These are phyloP conservation scores for Arabidopsis suecica DNA, from an alignment of 345 rosid genomes.

Conservation along the genomic window DNA sequence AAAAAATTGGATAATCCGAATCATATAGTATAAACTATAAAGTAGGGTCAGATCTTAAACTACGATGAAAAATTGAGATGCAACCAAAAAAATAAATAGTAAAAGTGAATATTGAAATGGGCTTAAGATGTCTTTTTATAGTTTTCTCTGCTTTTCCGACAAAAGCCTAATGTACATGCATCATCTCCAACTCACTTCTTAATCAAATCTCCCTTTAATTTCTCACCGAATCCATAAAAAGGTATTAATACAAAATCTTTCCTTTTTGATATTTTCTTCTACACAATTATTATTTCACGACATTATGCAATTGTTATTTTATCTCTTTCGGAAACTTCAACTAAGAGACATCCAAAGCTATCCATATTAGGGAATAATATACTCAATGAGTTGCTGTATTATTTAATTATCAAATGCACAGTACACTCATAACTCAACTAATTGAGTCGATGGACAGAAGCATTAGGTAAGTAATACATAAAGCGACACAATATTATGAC, in stretches of 20 bases:
- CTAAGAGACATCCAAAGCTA: conserved; percentile 19
- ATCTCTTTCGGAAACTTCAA: conserved; percentile 10
- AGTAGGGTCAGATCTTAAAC: too few species aligned
- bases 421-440: conserved; percentile 16
- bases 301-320: conserved; percentile 14
- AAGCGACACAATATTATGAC: conserved; percentile 15
- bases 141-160: conserved; percentile 35
- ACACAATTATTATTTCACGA: conserved; percentile 30
- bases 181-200: conserved; percentile 39
- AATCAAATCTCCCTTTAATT: conserved; percentile 37
- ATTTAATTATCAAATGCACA: conserved; percentile 5
- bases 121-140: conserved; percentile 24
- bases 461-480: conserved; percentile 4
- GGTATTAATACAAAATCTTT: not conserved
- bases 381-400: not conserved
- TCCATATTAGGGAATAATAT: not conserved
- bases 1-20: too few species aligned
- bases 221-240: conserved; percentile 25
- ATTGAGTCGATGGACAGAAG: not conserved
- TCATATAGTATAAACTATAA: too few species aligned
- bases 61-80: not conserved
- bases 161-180: conserved; percentile 37
- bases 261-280: conserved; percentile 17
- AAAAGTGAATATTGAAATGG: conserved; percentile 3
- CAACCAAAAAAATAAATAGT: conserved; percentile 6